These are phyloP conservation scores for Aspergillus sojae DNA, from an alignment of 2,329 filamentous ascomycete genomes.

Conservation along the genomic window DNA sequence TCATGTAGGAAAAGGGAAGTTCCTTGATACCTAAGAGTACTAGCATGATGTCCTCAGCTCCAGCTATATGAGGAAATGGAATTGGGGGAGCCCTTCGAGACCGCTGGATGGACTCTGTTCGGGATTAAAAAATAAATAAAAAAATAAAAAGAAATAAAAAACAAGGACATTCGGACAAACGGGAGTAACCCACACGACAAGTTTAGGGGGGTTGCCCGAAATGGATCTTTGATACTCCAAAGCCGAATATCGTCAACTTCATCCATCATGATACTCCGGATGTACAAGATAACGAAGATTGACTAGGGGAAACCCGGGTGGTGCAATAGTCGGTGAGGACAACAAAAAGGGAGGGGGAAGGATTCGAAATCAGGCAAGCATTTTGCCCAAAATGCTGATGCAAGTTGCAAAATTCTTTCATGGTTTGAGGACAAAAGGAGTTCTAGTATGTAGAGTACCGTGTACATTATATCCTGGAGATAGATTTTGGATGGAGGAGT, in stretches of 20 bases:
- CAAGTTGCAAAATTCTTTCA: conserved; percentile 8
- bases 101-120: neutral
- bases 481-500: conserved; percentile 16
- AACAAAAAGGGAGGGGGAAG: neutral
- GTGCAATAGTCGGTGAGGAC: conserved; percentile 9
- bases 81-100: neutral
- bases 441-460: conserved; percentile 27
- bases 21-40: neutral
- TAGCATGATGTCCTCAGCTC: neutral
- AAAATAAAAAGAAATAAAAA: too few species aligned
- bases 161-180: neutral
- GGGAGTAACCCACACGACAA: neutral
- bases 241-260: neutral
- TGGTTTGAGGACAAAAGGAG: conserved; percentile 9
- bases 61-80: neutral
- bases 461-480: conserved; percentile 29
- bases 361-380: conserved; percentile 1
- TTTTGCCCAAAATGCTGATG: neutral
- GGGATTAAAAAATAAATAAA: neutral
- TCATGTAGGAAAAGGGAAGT: neutral
- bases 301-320: neutral
- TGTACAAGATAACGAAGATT: neutral
- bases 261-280: neutral
- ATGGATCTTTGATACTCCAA: neutral
- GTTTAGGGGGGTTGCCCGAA: neutral